Conservation (phyloP, 2,329 filamentous ascomycete genomes). For the Metarhizium guizhouense region DNA sequence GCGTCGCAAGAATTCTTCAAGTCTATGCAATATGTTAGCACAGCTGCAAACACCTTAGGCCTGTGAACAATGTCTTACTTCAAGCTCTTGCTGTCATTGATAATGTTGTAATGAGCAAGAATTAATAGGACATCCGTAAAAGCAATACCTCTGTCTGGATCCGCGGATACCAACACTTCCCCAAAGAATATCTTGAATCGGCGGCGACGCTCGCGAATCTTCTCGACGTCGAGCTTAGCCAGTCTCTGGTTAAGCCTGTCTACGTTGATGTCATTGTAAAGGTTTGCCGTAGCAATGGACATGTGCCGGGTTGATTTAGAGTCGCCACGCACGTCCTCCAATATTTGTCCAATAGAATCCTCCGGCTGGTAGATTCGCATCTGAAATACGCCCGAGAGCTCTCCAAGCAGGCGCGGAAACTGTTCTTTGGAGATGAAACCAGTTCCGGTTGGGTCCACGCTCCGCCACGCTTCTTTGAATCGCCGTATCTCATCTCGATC, state of each 20-base stretch:
- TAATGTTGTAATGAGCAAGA: constrained; percentile 95
- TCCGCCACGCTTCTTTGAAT: constrained; percentile 98
- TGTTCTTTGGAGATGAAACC: constrained; percentile 86
- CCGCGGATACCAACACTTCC: constrained; percentile 88
- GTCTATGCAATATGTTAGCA: constrained; percentile 32
- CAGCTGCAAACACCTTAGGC: not conserved
- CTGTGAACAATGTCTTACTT: constrained; percentile 37
- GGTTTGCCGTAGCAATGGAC: constrained; percentile 44
- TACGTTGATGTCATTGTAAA: constrained; percentile 58
- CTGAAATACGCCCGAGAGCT: constrained; percentile 90
- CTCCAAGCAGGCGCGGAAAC: constrained; percentile 80
- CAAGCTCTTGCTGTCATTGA: constrained; percentile 93
- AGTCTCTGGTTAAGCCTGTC: constrained; percentile 66
- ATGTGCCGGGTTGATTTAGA: constrained; percentile 42
- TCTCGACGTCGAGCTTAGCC: constrained; percentile 60
- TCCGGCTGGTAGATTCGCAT: constrained; percentile 94
- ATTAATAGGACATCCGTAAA: constrained; percentile 94
- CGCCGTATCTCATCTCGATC: constrained; percentile 89
- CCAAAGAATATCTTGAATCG: constrained; percentile 95
- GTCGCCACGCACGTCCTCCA: constrained; percentile 70
- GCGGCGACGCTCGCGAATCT: constrained; percentile 65
- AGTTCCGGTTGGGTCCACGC: constrained; percentile 82
- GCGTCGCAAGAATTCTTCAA: constrained; percentile 90
- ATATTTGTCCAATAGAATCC: constrained; percentile 75
- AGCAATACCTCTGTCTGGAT: constrained; percentile 79